Conservation (phyloP, 495 filamentous ascomycete species). For the Penicillium turbatum region DNA sequence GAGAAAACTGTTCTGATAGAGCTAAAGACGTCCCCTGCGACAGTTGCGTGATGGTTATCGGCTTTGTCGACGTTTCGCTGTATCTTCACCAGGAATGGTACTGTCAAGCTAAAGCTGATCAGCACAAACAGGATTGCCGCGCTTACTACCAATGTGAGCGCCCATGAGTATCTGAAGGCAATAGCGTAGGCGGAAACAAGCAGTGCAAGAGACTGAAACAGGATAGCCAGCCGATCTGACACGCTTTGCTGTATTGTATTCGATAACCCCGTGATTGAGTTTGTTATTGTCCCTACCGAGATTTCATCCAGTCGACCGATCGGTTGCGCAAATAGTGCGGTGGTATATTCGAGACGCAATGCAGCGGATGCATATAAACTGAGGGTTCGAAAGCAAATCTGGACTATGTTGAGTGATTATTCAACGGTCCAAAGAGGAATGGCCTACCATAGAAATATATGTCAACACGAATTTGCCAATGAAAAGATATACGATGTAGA, state of each 20-base stretch:
- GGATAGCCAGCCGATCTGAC: conserved; percentile 52
- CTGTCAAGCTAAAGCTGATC: conserved; percentile 13
- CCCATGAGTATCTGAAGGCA: conserved; percentile 48
- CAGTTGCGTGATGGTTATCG: conserved; percentile 30
- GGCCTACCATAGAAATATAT: conserved; percentile 30
- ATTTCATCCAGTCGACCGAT: conserved; percentile 32
- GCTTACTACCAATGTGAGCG: conserved; percentile 44
- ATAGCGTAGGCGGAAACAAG: conserved; percentile 49
- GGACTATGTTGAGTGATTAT: neutral
- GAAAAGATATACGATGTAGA: conserved; percentile 40
- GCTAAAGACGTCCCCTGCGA: conserved; percentile 49
- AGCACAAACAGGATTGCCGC: conserved; percentile 40
- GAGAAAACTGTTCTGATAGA: conserved; percentile 52
- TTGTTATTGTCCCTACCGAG: conserved; percentile 37
- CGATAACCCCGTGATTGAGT: conserved; percentile 58
- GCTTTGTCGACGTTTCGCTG: conserved; percentile 26
- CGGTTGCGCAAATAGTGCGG: conserved; percentile 29
- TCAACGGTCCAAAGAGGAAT: neutral
- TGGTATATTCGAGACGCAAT: conserved; percentile 31
- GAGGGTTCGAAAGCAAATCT: conserved; percentile 51
- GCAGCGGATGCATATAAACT: conserved; percentile 35
- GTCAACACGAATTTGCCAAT: conserved; percentile 34
- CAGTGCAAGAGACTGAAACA: conserved; percentile 45
- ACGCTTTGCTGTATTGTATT: conserved; percentile 64
- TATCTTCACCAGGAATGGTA: conserved; percentile 42